Conservation (phyloP, 371 early-diverging fungal genomes). For the Circinella umbellata region DNA sequence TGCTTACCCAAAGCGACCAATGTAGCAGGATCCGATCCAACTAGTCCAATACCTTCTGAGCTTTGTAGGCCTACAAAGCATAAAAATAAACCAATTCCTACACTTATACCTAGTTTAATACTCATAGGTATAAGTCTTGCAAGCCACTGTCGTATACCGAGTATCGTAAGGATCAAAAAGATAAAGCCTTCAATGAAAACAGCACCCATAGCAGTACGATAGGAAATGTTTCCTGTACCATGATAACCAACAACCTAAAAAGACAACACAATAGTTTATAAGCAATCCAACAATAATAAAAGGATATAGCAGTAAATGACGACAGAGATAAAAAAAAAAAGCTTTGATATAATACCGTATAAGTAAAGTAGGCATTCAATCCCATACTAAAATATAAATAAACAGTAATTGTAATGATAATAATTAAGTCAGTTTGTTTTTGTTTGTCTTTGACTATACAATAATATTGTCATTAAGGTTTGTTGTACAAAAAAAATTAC, state of each 20-base stretch:
- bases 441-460: neutral
- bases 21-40: conserved; percentile 63
- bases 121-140: conserved; percentile 74
- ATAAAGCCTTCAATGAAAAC: conserved; percentile 83
- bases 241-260: conserved; percentile 71
- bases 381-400: conserved; percentile 60
- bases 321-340: no score
- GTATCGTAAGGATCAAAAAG: conserved; percentile 70
- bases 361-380: conserved; percentile 82
- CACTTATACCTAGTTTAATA: conserved; percentile 75
- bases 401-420: neutral
- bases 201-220: conserved; percentile 74
- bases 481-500: conserved; percentile 6
- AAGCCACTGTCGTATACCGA: conserved; percentile 82
- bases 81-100: conserved; percentile 80
- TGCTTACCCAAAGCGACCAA: conserved; percentile 63
- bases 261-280: neutral
- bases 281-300: neutral
- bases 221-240: conserved; percentile 71
- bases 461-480: no score
- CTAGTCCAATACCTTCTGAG: conserved; percentile 80
- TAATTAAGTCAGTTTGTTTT: neutral
- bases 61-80: conserved; percentile 77
- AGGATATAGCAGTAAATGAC: no score
- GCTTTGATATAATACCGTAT: conserved; percentile 37